A percentile compares a stretch with the other conserved stretches of the same genome.
phyloP scores from a whole-genome alignment of 306 rosid genomes.

The Gynostemma pentaphyllum region DNA sequence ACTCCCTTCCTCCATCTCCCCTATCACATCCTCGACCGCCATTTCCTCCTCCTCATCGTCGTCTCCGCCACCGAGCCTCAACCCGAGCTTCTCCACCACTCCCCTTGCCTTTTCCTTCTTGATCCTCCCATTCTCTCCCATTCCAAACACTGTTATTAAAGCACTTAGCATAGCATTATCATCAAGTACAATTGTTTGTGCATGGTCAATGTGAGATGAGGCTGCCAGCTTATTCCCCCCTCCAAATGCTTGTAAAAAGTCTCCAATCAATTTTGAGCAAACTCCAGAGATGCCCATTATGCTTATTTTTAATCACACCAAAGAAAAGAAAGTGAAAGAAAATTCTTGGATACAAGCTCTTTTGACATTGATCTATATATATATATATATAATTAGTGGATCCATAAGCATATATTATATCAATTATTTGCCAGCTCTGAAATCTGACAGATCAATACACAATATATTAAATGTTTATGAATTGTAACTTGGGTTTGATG shows the following conservation, averaged over 20 bases:
- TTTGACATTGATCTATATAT: too few species aligned
- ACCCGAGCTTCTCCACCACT: constrained; percentile 74
- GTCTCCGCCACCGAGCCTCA: constrained; percentile 22
- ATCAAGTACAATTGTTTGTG: neutral
- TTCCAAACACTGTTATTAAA: constrained; percentile 71
- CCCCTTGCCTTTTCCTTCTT: constrained; percentile 56
- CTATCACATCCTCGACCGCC: constrained; percentile 53
- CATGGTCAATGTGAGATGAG: neutral
- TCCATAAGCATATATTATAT: too few species aligned
- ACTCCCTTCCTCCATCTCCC: constrained; percentile 34
- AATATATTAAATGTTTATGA: neutral
- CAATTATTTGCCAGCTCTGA: too few species aligned
- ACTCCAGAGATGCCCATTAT: constrained; percentile 2
- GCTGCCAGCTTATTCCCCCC: constrained; percentile 1
- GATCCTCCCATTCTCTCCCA: constrained; percentile 68
- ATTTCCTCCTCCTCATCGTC: constrained; percentile 34
- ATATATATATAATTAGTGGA: too few species aligned
- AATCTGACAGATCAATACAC: neutral
- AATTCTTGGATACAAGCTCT: too few species aligned
- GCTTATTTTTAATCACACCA: neutral
- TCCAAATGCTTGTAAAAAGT: constrained; percentile 38
- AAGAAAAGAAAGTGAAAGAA: too few species aligned
- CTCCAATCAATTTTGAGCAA: constrained; percentile 51
- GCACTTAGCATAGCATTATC: constrained; percentile 31
- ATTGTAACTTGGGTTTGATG: neutral